Evolutionary conservation across 148 eudicot species (phyloP), one percentile per base, ranked within the genome.

Genomic region (Arctostaphylos glauca): DNA sequence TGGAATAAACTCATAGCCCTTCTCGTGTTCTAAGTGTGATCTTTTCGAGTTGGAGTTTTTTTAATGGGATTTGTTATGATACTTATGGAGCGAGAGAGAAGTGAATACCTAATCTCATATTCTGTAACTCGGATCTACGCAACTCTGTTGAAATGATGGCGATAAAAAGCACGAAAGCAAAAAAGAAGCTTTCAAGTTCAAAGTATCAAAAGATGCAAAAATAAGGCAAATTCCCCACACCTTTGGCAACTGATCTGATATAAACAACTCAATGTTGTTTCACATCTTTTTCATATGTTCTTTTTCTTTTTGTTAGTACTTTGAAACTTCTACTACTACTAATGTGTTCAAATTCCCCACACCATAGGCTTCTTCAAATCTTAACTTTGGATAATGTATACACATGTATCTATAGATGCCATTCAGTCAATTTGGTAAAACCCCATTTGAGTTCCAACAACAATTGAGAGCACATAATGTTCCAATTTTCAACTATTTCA

Each of bases 361-460:
- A 46, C 0, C 53, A 19, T 43, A 5, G 53, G 54, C 54, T 48
- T 18, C 77, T 74, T 74, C 53, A 48, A 47, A 74, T n/a, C 25
- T n/a, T 16, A 8, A 8, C 25, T 62, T 46, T 48, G 31, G 2
- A 48, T 5, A 74, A 74, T 74, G 53, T 74, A n/a, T 72, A 72
- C n/a, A 74, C 48, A 3, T 19, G 0, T 74, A 48, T 16, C n/a
- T n/a, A 48, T 49, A 19, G 50, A 44, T 43, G 21, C 52, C 76
- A 64, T 23, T 19, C 52, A 44, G 76, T 72, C 49, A 72, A 46
- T 43, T 72, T 72, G 76, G 76, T 72, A 47, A 48, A 48, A 74
- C 77, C 77, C 21, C 53, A 9, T 74, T n/a, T 9, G 38, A 55
- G 54, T 74, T 74, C 54, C 19, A 74, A 47, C 19, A 31, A 49